Conservation (phyloP, 192 early-diverging fungal species). For the Linnemannia exigua region DNA sequence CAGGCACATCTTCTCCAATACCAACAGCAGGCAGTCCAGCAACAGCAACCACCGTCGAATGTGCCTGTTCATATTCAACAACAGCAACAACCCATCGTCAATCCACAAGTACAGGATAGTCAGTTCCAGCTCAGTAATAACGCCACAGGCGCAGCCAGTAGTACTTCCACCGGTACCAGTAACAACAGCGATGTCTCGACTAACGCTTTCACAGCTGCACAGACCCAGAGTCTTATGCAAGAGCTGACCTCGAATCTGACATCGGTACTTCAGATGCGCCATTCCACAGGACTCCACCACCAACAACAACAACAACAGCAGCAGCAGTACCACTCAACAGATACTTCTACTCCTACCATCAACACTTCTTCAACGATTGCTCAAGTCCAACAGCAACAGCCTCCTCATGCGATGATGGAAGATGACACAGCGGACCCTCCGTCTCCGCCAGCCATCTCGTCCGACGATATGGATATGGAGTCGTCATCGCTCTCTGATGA, state of each 20-base stretch:
- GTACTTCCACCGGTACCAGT: neutral
- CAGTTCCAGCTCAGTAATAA: neutral
- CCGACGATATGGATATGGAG: slow-evolving; percentile 34
- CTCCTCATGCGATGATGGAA: slow-evolving; percentile 13
- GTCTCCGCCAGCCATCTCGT: slow-evolving; percentile 12
- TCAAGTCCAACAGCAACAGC: neutral
- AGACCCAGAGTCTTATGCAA: slow-evolving; percentile 18
- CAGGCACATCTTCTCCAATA: slow-evolving; percentile 15
- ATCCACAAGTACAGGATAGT: neutral
- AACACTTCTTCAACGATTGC: neutral
- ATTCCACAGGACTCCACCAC: neutral
- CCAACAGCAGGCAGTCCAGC: slow-evolving; percentile 1
- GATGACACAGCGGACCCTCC: slow-evolving; percentile 24
- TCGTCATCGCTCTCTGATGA: slow-evolving; percentile 23
- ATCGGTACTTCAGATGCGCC: slow-evolving; percentile 7
- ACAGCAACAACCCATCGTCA: neutral
- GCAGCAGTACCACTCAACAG: neutral
- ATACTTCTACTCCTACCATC: neutral
- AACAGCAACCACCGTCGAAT: neutral
- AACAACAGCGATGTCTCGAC: neutral
- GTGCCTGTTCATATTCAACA: neutral
- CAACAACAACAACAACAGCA: neutral
- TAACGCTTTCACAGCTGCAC: neutral
- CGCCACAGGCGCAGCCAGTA: no score
- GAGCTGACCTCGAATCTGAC: slow-evolving; percentile 12